These are phyloP conservation scores for Kwoniella heveanensis DNA, from an alignment of 768 basidiomycete species.

Conservation along the genomic window DNA sequence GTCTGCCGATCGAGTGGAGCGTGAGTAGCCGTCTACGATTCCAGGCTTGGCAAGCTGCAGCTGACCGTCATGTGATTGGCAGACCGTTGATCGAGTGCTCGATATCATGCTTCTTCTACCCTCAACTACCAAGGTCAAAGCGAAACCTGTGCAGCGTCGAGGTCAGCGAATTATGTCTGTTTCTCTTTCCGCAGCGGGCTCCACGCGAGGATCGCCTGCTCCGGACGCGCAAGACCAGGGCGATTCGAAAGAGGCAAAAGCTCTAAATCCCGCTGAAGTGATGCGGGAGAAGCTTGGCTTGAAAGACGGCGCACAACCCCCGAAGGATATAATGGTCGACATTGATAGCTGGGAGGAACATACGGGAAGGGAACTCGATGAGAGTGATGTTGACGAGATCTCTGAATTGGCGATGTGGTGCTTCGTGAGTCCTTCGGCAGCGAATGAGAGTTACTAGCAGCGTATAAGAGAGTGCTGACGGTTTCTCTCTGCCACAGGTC, in stretches of 20 bases:
- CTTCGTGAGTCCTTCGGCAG: constrained; percentile 51
- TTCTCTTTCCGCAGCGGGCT: constrained; percentile 33
- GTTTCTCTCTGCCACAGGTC: constrained; percentile 58
- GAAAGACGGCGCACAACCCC: constrained; percentile 67
- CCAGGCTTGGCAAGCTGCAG: no score
- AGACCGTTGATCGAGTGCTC: constrained; percentile 86
- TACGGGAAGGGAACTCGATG: constrained; percentile 58
- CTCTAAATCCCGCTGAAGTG: constrained; percentile 34
- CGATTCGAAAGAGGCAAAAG: not conserved
- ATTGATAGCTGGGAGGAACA: constrained; percentile 67
- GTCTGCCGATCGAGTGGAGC: constrained; percentile 77
- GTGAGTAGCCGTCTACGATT: constrained; percentile 23
- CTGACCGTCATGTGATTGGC: not conserved
- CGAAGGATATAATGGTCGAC: constrained; percentile 62
- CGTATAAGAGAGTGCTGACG: not conserved
- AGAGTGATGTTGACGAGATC: constrained; percentile 62
- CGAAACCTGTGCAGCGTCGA: constrained; percentile 17
- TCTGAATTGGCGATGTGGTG: constrained; percentile 66
- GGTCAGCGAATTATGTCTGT: constrained; percentile 25
- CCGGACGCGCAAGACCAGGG: not conserved
- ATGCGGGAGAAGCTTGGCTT: constrained; percentile 17
- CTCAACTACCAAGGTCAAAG: constrained; percentile 47
- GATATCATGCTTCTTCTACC: constrained; percentile 73
- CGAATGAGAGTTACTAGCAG: not conserved
- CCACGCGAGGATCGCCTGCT: constrained; percentile 24